These are phyloP conservation scores for Magnaporthales sp. DNA, from an alignment of 2,329 filamentous ascomycete genomes.

Conservation along the genomic window DNA sequence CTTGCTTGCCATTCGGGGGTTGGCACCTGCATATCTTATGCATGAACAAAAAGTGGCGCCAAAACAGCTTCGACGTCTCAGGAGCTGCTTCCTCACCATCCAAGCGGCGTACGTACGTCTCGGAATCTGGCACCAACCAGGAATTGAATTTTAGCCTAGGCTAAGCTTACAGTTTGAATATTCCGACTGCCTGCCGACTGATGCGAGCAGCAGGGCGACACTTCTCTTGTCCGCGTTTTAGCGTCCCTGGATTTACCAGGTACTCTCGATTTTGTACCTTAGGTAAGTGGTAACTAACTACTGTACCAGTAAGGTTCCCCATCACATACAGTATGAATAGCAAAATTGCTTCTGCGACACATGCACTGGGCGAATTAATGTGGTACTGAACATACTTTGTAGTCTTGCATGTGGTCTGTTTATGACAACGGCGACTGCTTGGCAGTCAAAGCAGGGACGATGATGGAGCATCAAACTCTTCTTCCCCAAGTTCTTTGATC, in stretches of 20 bases:
- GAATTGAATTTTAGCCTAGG: not conserved
- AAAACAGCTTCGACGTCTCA: slow-evolving; percentile 27
- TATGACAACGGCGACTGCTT: not conserved
- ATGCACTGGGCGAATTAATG: too few relatives aligned
- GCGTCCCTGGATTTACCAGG: not conserved
- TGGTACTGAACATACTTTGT: not conserved
- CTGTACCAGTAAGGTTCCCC: too few relatives aligned
- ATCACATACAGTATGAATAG: too few relatives aligned
- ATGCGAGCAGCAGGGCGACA: too few relatives aligned
- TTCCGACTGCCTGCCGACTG: not conserved
- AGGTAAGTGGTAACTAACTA: not conserved
- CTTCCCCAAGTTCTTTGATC: not conserved
- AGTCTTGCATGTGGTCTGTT: not conserved
- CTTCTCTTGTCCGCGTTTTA: not conserved
- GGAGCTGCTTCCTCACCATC: slow-evolving; percentile 14
- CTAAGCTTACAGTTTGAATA: not conserved
- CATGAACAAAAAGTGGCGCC: slow-evolving; percentile 22
- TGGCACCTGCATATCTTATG: slow-evolving; percentile 8
- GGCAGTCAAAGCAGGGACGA: not conserved
- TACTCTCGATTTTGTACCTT: not conserved
- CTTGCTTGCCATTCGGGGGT: not conserved
- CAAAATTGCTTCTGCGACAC: too few relatives aligned
- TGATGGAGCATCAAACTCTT: not conserved
- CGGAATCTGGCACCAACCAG: slow-evolving; percentile 13
- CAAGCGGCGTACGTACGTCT: slow-evolving; percentile 13